These are phyloP conservation scores for Aspergillus persii DNA, from an alignment of 2,329 filamentous ascomycete species.

Conservation along the genomic window DNA sequence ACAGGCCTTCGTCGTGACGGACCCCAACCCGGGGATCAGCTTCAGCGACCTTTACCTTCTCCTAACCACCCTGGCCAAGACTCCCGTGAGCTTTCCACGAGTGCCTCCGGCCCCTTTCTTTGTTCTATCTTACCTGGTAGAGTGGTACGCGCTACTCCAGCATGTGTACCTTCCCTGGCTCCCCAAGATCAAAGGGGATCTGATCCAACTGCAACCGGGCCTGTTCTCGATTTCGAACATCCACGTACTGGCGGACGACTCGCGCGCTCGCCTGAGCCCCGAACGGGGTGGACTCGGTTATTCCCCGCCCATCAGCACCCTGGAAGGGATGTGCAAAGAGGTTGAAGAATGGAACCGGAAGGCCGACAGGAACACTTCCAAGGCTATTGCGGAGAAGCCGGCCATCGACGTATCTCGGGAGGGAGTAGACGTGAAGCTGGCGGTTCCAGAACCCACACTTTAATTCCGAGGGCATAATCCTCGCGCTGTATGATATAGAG, in stretches of 20 bases:
- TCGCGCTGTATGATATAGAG: neutral
- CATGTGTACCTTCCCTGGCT: constrained; percentile 25
- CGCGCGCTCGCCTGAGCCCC: constrained; percentile 24
- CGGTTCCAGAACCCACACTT: neutral
- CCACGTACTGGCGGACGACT: constrained; percentile 30
- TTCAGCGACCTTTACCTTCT: constrained; percentile 34
- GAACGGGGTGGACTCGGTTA: constrained; percentile 34
- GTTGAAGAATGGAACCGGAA: constrained; percentile 34
- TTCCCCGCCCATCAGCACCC: constrained; percentile 27
- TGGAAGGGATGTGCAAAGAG: constrained; percentile 35
- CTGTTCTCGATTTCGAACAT: constrained; percentile 31
- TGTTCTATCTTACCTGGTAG: constrained; percentile 31
- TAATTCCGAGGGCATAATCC: neutral
- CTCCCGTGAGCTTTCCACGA: constrained; percentile 27
- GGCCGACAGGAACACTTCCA: constrained; percentile 3
- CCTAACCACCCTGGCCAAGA: constrained; percentile 28
- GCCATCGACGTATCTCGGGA: neutral
- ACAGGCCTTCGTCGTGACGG: constrained; percentile 52
- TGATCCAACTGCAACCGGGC: constrained; percentile 32
- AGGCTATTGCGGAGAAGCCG: neutral
- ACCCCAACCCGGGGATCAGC: constrained; percentile 46
- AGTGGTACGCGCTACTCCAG: constrained; percentile 31
- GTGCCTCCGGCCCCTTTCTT: constrained; percentile 28
- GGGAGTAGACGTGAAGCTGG: neutral
- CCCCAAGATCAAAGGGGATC: constrained; percentile 23